Base-by-base conservation (phyloP, 2,329 filamentous ascomycete species). In the Sporothrix schenckii region DNA sequence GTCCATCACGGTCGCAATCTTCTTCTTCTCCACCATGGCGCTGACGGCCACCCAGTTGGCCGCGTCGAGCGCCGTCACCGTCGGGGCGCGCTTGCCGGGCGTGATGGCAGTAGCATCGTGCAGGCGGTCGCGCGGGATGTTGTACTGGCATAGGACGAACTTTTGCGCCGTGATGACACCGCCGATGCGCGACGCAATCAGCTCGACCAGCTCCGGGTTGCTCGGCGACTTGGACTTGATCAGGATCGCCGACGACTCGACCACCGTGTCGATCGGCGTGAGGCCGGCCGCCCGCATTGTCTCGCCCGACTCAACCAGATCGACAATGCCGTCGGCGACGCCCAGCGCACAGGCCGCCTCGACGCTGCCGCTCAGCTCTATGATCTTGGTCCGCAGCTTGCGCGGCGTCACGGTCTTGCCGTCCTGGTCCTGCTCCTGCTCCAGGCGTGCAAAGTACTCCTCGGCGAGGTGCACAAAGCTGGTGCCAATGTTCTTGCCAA, bases 241-340 rank as follows among this genome's bases (percentile, higher is more conserved):
- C 71, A 99, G 87, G 63, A 97, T 91, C 44, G 95, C 94, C 21
- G 91, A 92, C 69, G 91, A 94, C 70, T 93, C 89, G 67, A 97
- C 87, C 34, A 99, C 93, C 2, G 95, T 99, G 76, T 95, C 93
- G 76, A 98, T 97, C 70, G 94, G 91, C 82, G 93, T 94, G 66
- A 99, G 86, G 30, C 95, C 95, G 56, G 94, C 94, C 24, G 94
- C 95, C 77, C 92, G 91, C 95, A 99, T 99, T 0, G 95, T 99
- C 81, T 98, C 94, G 70, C 95, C 95, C 24, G 95, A 98, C 84
- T 99, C 94, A 5, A 41, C 95, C 71, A 99, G 89, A 82, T 99
- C 95, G 61, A 99, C 93, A 79, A 99, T 97, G 66, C 94, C 95
- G 79, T 98, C 94, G 56, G 95, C 95, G 39, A 98, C 94, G 68